Evolutionary conservation across 2,329 filamentous ascomycete genomes (phyloP).

Genomic region (Fusarium staphyleae): DNA sequence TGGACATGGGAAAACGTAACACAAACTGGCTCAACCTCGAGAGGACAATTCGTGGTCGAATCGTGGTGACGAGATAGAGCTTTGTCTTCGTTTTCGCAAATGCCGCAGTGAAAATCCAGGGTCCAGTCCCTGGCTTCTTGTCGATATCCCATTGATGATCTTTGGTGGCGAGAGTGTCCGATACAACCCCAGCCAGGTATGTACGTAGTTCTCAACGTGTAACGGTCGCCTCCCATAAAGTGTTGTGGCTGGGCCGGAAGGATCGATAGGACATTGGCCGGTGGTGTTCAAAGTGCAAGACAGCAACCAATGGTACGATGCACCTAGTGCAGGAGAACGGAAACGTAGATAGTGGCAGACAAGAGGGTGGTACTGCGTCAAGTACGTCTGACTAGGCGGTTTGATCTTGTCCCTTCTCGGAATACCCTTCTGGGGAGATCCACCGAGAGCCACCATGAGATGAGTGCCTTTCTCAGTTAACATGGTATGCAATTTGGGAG

Average conservation of each 20-base stretch:
- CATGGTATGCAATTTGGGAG: too few species aligned
- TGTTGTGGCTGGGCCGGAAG: constrained; percentile 24
- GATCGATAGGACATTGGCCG: constrained; percentile 30
- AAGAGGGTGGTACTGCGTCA: constrained; percentile 33
- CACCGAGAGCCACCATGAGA: constrained; percentile 18
- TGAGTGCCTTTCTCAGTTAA: constrained; percentile 21
- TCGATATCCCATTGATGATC: constrained; percentile 28
- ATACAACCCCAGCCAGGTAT: constrained; percentile 11
- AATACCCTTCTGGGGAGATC: constrained; percentile 25
- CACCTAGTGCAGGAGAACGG: constrained; percentile 15
- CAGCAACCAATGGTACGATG: constrained; percentile 32
- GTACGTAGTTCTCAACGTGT: constrained; percentile 8
- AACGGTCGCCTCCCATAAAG: constrained; percentile 37
- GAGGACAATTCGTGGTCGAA: neutral
- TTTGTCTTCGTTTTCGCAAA: constrained; percentile 9
- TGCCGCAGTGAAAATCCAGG: constrained; percentile 17
- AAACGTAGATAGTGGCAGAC: constrained; percentile 21
- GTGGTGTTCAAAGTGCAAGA: constrained; percentile 29
- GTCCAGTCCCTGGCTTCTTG: constrained; percentile 21
- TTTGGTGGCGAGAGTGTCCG: constrained; percentile 29
- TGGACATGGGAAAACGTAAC: constrained; percentile 1
- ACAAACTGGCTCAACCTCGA: too few species aligned
- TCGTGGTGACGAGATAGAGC: constrained; percentile 26
- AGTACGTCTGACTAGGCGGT: constrained; percentile 13
- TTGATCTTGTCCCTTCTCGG: constrained; percentile 31